Evolutionary conservation across 2,329 filamentous ascomycete species (phyloP), one percentile per base, ranked within the genome.

Genomic region (Pyrenochaeta sp.): DNA sequence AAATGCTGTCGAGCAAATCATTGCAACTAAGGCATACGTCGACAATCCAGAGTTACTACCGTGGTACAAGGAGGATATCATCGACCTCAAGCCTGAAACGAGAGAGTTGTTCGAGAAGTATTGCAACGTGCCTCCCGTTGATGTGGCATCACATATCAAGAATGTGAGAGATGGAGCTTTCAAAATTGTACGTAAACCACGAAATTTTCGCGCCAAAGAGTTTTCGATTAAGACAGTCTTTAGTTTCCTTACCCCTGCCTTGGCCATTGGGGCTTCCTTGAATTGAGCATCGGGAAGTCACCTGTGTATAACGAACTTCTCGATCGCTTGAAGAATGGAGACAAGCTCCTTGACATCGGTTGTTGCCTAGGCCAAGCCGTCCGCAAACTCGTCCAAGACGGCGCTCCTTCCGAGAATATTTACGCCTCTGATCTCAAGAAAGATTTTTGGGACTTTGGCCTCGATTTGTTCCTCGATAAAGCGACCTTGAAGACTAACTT

Each of bases 401-500:
- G 79, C 7, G 78, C 69, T 1, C 77, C 78, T 2, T 67, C 74
- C 0, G 62, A 69, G 33, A 77, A 78, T 29, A 72, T 76, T 1
- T 72, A 70, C 41, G 80, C 78, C 21, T 67, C 72, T 6, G 80
- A 82, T 54, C 54, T 81, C 23, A 62, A 68, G 40, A 49, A 59
- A 7, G 55, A 64, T 2, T 84, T 88, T 60, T 78, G 86, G 59
- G 78, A 85, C 15, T 73, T 84, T 15, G 85, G 85, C 17, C 86
- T 73, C 49, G 66, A 74, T 11, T 51, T 77, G 29, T 77, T 77
- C 51, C 58, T 63, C 4, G 75, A 77, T 60, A 65, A 64, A 39
- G 59, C 72, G 3, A 77, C 55, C 18, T 67, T 86, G 10, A 78
- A 76, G 29, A 79, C 78, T 1, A 77, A 74, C 1, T 86, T 87